Base-by-base conservation (phyloP, 768 basidiomycete genomes). In the Termitomyces sp. region DNA sequence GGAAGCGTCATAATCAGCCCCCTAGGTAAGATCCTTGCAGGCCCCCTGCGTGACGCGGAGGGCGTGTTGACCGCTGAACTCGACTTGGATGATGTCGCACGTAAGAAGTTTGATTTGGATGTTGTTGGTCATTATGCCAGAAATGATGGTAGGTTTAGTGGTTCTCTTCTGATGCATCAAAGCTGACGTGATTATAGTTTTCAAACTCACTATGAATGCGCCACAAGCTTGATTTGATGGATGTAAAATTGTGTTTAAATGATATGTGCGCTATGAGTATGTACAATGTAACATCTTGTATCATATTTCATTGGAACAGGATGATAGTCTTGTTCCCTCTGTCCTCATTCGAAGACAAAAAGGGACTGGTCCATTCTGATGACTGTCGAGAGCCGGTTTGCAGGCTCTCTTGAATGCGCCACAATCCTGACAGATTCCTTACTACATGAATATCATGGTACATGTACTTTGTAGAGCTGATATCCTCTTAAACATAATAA, bases 51-150 rank as follows among this genome's bases (percentile, higher is more conserved):
- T 40, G 76, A 76, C 52, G 66, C 72, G 8, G 85, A 87, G 71
- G 85, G 81, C 24, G 71, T 86, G 1, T 67, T 87, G 60, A 82
- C 79, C 1, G 85, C 83, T 11, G 81, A 86, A 56, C 68, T 89
- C 39, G 84, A 88, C 69, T 66, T 88, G 59, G 81, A 85, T 61
- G 85, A 87, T 60, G 74, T 82, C 60, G 57, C 80, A 0, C 71
- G 85, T 45, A 84, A 81, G 22, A 88, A 87, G 70, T 84, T 86
- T 63, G 87, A 88, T 68, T 67, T 89, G 54, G 88, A 88, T 66
- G 74, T 79, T 2, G 79, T 79, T 1, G 87, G 87, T 1, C 86
- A 88, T 68, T 89, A 89, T 68, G 79, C 84, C 0, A 69, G 87
- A 58, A 75, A 80, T 22, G 86, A 87, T 69, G 68, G 85, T 86